Percentiles rank a stretch among this genome's conserved stretches.
Conservation (phyloP, 345 rosid species). For the Raphanus sativus region DNA sequence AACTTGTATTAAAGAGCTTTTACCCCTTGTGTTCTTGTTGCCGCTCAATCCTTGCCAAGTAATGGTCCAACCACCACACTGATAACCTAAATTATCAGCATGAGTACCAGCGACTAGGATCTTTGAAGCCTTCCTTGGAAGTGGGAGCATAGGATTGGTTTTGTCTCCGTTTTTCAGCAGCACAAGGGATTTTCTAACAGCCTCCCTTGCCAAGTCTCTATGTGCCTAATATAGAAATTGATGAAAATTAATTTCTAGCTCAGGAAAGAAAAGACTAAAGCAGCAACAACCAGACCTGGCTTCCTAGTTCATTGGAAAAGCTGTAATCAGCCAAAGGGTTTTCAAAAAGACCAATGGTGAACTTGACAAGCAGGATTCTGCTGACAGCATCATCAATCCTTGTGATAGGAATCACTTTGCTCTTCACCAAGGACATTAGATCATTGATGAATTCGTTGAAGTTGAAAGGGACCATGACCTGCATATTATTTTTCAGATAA, state of each 20-base stretch:
- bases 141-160: slow-evolving; percentile 71
- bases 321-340: slow-evolving; percentile 83
- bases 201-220: slow-evolving; percentile 67
- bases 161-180: slow-evolving; percentile 80
- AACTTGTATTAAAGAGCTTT: background rate
- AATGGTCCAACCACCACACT: slow-evolving; percentile 98
- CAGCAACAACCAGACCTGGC: slow-evolving; percentile 57
- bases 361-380: slow-evolving; percentile 79
- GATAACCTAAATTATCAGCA: slow-evolving; percentile 93
- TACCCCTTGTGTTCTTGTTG: slow-evolving; percentile 54
- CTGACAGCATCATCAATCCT: slow-evolving; percentile 90
- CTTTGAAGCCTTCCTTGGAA: slow-evolving; percentile 70
- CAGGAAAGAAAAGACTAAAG: background rate
- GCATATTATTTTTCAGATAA: slow-evolving; percentile 9
- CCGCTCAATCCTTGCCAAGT: slow-evolving; percentile 84
- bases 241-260: slow-evolving; percentile 1
- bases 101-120: slow-evolving; percentile 88
- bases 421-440: slow-evolving; percentile 61
- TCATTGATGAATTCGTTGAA: slow-evolving; percentile 70
- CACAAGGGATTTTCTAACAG: slow-evolving; percentile 94
- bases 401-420: slow-evolving; percentile 58
- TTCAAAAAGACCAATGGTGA: slow-evolving; percentile 91
- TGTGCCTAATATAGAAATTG: slow-evolving; percentile 54
- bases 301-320: slow-evolving; percentile 73
- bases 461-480: slow-evolving; percentile 90